Base-by-base conservation (phyloP, 2,329 filamentous ascomycete genomes). In the Colletotrichum gigasporum region DNA sequence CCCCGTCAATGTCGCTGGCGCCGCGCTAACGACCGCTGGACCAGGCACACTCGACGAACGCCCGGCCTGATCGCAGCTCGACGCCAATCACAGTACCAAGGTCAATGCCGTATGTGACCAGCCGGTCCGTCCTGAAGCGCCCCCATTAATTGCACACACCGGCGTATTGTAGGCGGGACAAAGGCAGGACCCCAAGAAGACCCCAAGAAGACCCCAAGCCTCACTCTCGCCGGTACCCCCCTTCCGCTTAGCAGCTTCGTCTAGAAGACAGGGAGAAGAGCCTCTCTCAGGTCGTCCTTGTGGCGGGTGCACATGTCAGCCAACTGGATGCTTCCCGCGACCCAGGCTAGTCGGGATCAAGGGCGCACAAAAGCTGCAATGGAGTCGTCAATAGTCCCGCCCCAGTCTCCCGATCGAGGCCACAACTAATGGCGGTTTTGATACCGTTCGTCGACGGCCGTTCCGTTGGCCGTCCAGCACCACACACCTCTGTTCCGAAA, bases 51-150 rank as follows among this genome's bases (percentile, higher is more conserved):
- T 39, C 35, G 48, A 65, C 56, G 62, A 65, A 65, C 62, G 30
- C 56, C 30, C 14, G 62, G 56, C 62, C 62, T 65, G 62, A 54
- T 65, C 62, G 11, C 56, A 41, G 20, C 34, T 48, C 28, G 56
- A 44, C 30, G 18, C 48, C 42, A 59, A 37, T 34, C 20, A 59
- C 48, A 26, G 32, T 32, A 47, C 30, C 22, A 37, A 26, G 20
- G 22, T 57, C 41, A 45, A 45, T 56, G 41, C 53, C n/a, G n/a
- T n/a, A n/a, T n/a, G n/a, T n/a, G n/a, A n/a, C n/a, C n/a, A n/a
- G n/a, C n/a, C n/a, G n/a, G n/a, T n/a, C n/a, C n/a, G n/a, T n/a
- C n/a, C n/a, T n/a, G 41, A n/a, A 35, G 30, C 45, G 30, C 47
- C 28, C 47, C 47, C 30, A 24, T 35, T 18, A 39, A 47, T 47